Evolutionary conservation across 139 green algal genomes (phyloP), one percentile per base, ranked within the genome.

Genomic region (Chlorella sorokiniana): DNA sequence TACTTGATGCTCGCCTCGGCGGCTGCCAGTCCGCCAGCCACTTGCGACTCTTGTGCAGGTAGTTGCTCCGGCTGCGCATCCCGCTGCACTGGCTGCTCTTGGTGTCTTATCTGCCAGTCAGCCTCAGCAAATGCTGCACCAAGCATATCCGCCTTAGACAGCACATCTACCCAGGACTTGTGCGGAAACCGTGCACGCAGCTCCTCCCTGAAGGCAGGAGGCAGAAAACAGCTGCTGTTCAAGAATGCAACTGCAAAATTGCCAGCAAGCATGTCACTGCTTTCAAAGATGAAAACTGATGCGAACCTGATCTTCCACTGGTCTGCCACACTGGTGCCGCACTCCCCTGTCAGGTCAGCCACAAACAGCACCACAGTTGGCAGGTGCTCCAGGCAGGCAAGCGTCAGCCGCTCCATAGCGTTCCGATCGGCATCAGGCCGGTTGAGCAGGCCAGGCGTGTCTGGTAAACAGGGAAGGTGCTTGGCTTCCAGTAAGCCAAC

Each of bases 111-210:
- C 52, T 56, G 80, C 70, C 14, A 29, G 27, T 89, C 74, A 38
- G 84, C 86, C n/a, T 69, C 78, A 18, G 83, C 56, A 41, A 93
- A 77, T 69, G 89, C 85, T 31, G 84, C 87, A 35, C 88, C 72
- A 40, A 99, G 87, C 72, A 98, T 83, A 79, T 98, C 95, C n/a
- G 84, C 83, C 86, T 99, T 99, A 51, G 91, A 95, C 22, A 98
- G 82, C 42, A 97, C 94, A 73, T 99, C 96, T 1, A 99, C 59
- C 96, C 96, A 99, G 27, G 87, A 87, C 83, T 95, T 95, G 52
- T 71, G 65, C 0, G 89, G 87, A 61, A 97, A 99, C 23, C 90
- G 77, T 5, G 78, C 51, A 38, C 74, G 84, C 82, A 98, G 75
- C 78, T 94, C 87, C 18, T 75, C 35, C 56, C 87, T 87, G 62